phyloP scores from a whole-genome alignment of 2,329 filamentous ascomycete species.

The Sarocladiaceae sp. region DNA sequence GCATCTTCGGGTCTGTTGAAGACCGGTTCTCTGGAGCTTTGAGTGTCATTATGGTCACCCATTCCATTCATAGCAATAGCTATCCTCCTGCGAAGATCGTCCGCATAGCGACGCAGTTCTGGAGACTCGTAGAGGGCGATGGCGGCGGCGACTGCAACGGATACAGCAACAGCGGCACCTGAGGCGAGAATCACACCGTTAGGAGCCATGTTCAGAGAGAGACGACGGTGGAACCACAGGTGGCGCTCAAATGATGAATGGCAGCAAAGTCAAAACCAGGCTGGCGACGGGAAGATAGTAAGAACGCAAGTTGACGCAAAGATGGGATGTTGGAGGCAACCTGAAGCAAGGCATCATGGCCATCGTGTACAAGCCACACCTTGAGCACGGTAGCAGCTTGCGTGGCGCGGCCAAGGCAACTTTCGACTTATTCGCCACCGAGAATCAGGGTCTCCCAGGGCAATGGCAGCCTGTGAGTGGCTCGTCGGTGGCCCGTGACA shows the following conservation, averaged over 20 bases:
- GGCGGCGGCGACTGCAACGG: conserved; percentile 50
- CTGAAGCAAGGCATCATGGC: background rate
- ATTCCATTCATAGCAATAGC: conserved; percentile 53
- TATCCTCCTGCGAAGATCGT: conserved; percentile 55
- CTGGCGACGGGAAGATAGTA: background rate
- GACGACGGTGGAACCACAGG: background rate
- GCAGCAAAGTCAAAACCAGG: background rate
- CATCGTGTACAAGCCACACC: conserved; percentile 6
- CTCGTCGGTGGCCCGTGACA: too few species aligned
- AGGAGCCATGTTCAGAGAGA: conserved; percentile 37
- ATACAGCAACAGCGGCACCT: conserved; percentile 52
- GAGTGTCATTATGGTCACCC: conserved; percentile 49
- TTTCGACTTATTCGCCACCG: conserved; percentile 11
- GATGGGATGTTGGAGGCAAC: background rate
- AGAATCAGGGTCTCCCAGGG: too few species aligned
- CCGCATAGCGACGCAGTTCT: conserved; percentile 54
- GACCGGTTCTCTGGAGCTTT: conserved; percentile 39
- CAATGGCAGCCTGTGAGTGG: too few species aligned
- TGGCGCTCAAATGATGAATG: background rate
- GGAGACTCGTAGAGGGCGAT: conserved; percentile 59
- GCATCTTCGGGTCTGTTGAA: conserved; percentile 63
- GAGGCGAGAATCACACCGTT: conserved; percentile 48
- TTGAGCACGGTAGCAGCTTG: conserved; percentile 6
- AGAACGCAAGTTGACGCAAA: background rate
- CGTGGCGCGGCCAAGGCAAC: conserved; percentile 6